Base-by-base conservation (phyloP, 2,329 filamentous ascomycete genomes). In the Aureobasidium uvarum region DNA sequence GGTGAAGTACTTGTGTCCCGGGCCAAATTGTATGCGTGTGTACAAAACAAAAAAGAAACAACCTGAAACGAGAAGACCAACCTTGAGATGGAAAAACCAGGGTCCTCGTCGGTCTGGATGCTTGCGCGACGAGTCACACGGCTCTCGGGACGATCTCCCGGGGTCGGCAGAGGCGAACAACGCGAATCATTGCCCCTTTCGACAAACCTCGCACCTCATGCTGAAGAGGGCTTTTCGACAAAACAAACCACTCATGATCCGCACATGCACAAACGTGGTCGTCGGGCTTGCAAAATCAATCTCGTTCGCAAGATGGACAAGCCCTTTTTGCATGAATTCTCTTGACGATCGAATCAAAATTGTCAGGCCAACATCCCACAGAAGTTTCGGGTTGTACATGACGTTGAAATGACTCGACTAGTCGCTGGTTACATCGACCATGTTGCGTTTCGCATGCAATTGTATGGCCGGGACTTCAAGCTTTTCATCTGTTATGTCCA, bases 391-490 rank as follows among this genome's bases (percentile, higher is more conserved):
- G 41, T 41, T 31, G 41, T 39, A 48, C 45, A 50, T 51, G 58
- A 62, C 58, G 45, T 62, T 41, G 20, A 5, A 50, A 62, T 62
- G 58, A 62, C 58, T 62, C 45, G 58, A 43, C 31, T 62, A 62
- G 58, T 50, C 58, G 50, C 33, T 36, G 20, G 33, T 41, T 20
- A 55, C 25, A 20, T 55, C 14, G 52, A 55, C 14, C n/a, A 33
- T 23, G 31, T 38, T 54, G 28, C 50, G 28, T 38, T 38, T 54
- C 13, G 45, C 20, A 16, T n/a, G 48, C 31, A 51, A 33, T 18
- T n/a, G 28, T 51, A 23, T 39, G 33, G 51, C 25, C 33, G 51
- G 23, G 51, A 39, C 10, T 18, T 28, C 33, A 36, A 13, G 13
- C 33, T 36, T 36, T 36, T 33, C 13, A 36, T 36, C 33, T 55